Base-by-base conservation (phyloP, 1,284 basidiomycete species). In the Microbotryomycetes sp. region DNA sequence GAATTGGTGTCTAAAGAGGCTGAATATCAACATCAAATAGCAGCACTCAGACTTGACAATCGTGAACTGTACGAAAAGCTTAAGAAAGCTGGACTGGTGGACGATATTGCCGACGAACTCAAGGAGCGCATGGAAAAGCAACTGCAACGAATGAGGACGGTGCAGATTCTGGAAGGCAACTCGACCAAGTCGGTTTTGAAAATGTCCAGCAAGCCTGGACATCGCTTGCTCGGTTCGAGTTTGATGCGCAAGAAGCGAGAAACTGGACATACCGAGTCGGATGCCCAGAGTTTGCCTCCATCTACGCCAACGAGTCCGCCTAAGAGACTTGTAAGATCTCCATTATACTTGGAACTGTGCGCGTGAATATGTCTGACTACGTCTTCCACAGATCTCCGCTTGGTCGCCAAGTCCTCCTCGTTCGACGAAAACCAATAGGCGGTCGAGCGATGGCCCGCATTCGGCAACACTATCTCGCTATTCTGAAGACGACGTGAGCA, bases 61-160 rank as follows among this genome's bases (percentile, higher is more conserved):
- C 84, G 90, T 79, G 93, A 97, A 75, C 77, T 97, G 22, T 97
- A 94, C 80, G 82, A 87, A 68, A 93, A 94, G 88, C 80, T 96
- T 52, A 88, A 86, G 73, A 88, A 92, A 71, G 82, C 87, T 31
- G 85, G 86, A 31, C 84, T 84, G 64, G 85, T 87, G 6, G 84
- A 19, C 85, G 91, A 81, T 86, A 92, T 75, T 81, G 90, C 65
- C 86, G 86, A 76, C 28, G 82, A 84, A 29, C 81, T 97, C 32
- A 87, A 96, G 36, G 82, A 86, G 46, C 84, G 84, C 30, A 79
- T 94, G 53, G 87, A 90, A 75, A 86, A 83, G 70, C 87, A 91
- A 71, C 83, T 89, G 72, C 87, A 94, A 74, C 81, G 92, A 54
- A 83, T 83, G 66, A 89, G 88, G 77, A 92, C 92, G 0, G 90